phyloP scores from a whole-genome alignment of 257 asterid species.

The Solanum piurae region DNA sequence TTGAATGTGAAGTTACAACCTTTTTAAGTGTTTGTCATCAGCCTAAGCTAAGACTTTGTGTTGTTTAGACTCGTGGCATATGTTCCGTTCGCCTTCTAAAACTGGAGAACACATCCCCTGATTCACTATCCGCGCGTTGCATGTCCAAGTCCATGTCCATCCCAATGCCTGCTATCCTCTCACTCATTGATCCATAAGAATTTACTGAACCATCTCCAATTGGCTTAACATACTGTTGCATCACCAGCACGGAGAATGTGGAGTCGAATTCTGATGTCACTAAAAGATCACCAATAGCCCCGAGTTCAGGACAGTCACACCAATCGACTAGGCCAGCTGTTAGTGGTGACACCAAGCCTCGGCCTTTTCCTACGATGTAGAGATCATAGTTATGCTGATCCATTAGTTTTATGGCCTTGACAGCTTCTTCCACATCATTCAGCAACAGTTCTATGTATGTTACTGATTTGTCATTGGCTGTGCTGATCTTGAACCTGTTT shows the following conservation, averaged over 20 bases:
- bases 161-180: slow-evolving; percentile 14
- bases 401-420: slow-evolving; percentile 62
- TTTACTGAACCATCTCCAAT: slow-evolving; percentile 21
- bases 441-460: slow-evolving; percentile 40
- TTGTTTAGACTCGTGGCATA: neutral
- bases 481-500: slow-evolving; percentile 39
- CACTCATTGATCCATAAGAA: slow-evolving; percentile 24
- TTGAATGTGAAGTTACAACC: neutral
- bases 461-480: slow-evolving; percentile 20
- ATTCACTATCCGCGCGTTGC: slow-evolving; percentile 28
- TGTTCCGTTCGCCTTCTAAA: slow-evolving; percentile 25
- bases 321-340: slow-evolving; percentile 76
- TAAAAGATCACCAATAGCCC: slow-evolving; percentile 83
- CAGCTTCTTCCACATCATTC: slow-evolving; percentile 67
- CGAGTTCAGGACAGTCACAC: slow-evolving; percentile 96
- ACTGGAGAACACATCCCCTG: slow-evolving; percentile 32
- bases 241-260: slow-evolving; percentile 53
- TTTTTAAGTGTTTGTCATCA: neutral
- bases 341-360: slow-evolving; percentile 46
- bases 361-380: slow-evolving; percentile 79
- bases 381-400: slow-evolving; percentile 52
- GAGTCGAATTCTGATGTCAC: slow-evolving; percentile 75
- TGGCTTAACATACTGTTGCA: slow-evolving; percentile 49
- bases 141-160: slow-evolving; percentile 20
- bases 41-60: neutral